Evolutionary conservation across 441 rosid genomes (phyloP).

Genomic region (Bocquillonia castaneifolia): DNA sequence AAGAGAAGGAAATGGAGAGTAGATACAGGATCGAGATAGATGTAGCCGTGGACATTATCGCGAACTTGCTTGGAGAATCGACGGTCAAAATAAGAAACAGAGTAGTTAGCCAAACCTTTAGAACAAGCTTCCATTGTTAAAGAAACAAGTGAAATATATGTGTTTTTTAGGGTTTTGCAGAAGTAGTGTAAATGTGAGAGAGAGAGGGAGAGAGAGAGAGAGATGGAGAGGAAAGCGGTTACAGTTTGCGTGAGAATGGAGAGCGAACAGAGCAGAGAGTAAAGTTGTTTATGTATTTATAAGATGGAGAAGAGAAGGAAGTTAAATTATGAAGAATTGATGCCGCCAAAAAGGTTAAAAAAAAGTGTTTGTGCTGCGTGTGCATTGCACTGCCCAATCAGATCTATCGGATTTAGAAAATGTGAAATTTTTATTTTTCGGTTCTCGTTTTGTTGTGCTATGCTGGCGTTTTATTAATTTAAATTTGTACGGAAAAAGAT

Average conservation of each 20-base stretch:
- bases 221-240: neutral
- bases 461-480: too few species aligned
- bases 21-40: constrained; percentile 54
- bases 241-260: neutral
- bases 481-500: too few species aligned
- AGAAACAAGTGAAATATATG: too few species aligned
- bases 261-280: constrained; percentile 7
- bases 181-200: neutral
- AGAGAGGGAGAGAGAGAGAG: neutral
- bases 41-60: constrained; percentile 71
- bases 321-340: constrained; percentile 12
- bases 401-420: neutral
- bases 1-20: neutral
- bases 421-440: too few species aligned
- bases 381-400: constrained; percentile 24
- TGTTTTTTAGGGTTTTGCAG: too few species aligned
- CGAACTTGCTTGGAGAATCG: constrained; percentile 48
- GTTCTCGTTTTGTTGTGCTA: too few species aligned
- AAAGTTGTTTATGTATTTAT: neutral
- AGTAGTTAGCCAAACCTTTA: constrained; percentile 20
- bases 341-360: constrained; percentile 31
- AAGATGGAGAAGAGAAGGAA: constrained; percentile 1
- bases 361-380: constrained; percentile 11
- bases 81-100: constrained; percentile 28
- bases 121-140: constrained; percentile 28